Conservation (phyloP, 306 rosid genomes). For the Abrus pulchellus region DNA sequence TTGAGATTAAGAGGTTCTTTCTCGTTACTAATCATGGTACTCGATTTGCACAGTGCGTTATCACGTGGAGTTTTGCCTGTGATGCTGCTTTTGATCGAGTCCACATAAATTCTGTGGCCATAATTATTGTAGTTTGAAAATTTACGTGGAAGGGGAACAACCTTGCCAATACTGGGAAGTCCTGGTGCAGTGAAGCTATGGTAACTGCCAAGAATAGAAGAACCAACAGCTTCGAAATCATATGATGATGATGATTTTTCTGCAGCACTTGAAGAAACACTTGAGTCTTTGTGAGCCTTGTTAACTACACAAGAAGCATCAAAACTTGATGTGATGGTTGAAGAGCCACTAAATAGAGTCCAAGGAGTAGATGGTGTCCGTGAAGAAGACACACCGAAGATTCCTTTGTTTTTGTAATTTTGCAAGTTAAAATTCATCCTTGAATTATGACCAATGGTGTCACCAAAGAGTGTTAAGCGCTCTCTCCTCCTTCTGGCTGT, state of each 20-base stretch:
- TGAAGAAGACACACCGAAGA: conserved; percentile 20
- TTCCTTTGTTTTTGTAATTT: conserved; percentile 20
- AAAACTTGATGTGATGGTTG: conserved; percentile 41
- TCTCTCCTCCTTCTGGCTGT: conserved; percentile 69
- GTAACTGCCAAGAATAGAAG: conserved; percentile 38
- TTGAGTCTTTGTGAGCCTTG: not conserved
- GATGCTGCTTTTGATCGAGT: not conserved
- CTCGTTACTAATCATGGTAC: not conserved
- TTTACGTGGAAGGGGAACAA: conserved; percentile 38
- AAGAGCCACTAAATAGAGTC: conserved; percentile 29
- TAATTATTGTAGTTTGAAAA: conserved; percentile 22
- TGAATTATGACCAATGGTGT: conserved; percentile 10
- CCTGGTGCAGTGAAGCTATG: conserved; percentile 47
- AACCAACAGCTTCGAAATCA: not conserved
- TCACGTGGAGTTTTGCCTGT: not conserved
- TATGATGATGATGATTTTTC: not conserved
- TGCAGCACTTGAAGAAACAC: conserved; percentile 38
- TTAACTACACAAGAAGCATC: not conserved
- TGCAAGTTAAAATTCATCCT: conserved; percentile 29
- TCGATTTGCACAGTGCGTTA: not conserved
- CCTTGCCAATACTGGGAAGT: conserved; percentile 45
- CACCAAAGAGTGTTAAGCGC: conserved; percentile 41
- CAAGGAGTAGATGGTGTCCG: conserved; percentile 1
- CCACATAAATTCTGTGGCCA: conserved; percentile 6
- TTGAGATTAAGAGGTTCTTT: conserved; percentile 21